A percentile compares a stretch with the other conserved stretches of the same genome.
phyloP scores from a whole-genome alignment of 2,329 filamentous ascomycete genomes.

The Simplicillium sp. region DNA sequence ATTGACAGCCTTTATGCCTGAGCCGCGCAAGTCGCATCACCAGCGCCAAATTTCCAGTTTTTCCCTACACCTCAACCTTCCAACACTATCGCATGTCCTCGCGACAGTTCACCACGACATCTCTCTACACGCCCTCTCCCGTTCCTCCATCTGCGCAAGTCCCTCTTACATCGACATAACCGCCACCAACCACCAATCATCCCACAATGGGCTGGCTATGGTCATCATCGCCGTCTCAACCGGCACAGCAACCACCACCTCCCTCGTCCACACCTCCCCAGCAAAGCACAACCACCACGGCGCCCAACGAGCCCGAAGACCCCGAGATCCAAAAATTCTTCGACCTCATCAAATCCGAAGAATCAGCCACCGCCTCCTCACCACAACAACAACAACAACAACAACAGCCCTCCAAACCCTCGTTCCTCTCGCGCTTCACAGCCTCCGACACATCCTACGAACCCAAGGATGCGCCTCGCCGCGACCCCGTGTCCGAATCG shows the following conservation, averaged over 20 bases:
- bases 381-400: constrained; percentile 6
- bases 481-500: constrained; percentile 49
- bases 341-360: constrained; percentile 30
- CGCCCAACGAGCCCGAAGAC: constrained; percentile 25
- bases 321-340: constrained; percentile 47
- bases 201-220: constrained; percentile 54
- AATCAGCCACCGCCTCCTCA: constrained; percentile 12
- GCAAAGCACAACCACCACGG: constrained; percentile 8
- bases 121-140: too few species aligned
- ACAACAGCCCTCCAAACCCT: constrained; percentile 13
- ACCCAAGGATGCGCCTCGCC: constrained; percentile 15
- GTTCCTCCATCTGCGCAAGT: too few species aligned
- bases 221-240: constrained; percentile 29
- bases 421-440: constrained; percentile 26
- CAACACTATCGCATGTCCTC: too few species aligned
- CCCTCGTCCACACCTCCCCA: constrained; percentile 11
- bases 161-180: not conserved
- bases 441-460: constrained; percentile 18
- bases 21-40: too few species aligned
- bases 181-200: not conserved
- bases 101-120: too few species aligned
- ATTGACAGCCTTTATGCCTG: too few species aligned
- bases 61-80: too few species aligned
- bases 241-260: constrained; percentile 12
- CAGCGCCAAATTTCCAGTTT: too few species aligned